These are phyloP conservation scores for Xerocomus potaroensis DNA, from an alignment of 768 basidiomycete species.

Conservation along the genomic window DNA sequence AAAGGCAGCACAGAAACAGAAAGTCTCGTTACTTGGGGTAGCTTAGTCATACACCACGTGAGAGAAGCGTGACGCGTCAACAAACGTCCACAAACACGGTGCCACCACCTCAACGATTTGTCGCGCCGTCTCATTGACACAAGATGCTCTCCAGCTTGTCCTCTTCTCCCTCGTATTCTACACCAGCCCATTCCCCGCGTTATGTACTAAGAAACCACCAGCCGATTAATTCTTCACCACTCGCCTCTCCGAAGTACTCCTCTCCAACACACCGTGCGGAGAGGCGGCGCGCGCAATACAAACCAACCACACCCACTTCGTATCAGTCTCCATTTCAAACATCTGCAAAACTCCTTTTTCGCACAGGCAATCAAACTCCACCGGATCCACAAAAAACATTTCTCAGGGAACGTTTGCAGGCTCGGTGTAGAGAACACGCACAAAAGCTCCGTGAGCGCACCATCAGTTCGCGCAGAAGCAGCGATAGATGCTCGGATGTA, in stretches of 20 bases:
- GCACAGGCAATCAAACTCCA: conserved; percentile 11
- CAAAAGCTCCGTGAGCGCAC: conserved; percentile 50
- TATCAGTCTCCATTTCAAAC: conserved; percentile 10
- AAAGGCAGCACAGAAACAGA: too few species aligned
- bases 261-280: conserved; percentile 45
- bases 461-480: conserved; percentile 36
- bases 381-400: conserved; percentile 52
- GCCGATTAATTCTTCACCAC: conserved; percentile 49
- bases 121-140: not conserved
- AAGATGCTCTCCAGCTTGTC: conserved; percentile 29
- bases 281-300: conserved; percentile 55
- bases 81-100: conserved; percentile 20
- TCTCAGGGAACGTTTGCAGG: conserved; percentile 56
- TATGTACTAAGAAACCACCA: conserved; percentile 27
- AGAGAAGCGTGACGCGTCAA: conserved; percentile 19
- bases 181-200: conserved; percentile 34
- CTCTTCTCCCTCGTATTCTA: conserved; percentile 29
- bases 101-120: conserved; percentile 11
- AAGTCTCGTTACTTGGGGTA: too few species aligned
- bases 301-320: conserved; percentile 31
- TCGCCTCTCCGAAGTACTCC: conserved; percentile 41
- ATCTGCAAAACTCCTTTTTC: conserved; percentile 14
- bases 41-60: too few species aligned
- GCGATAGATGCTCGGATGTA: conserved; percentile 46
- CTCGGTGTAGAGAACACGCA: conserved; percentile 59